Evolutionary conservation across 1,284 basidiomycete genomes (phyloP).

Genomic region (Heterobasidion occidentale): DNA sequence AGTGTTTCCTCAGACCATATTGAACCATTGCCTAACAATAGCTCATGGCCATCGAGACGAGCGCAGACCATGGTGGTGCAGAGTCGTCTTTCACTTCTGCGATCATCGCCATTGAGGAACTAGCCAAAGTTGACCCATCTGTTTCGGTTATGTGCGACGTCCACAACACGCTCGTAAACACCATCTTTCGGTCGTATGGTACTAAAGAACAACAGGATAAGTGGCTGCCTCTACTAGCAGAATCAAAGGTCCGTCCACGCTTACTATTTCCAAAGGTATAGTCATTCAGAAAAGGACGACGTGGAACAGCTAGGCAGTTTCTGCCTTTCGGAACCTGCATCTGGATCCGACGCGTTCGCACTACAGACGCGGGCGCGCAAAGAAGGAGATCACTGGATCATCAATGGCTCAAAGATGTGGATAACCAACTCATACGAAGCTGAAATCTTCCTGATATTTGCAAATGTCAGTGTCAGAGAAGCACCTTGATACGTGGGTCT

Average conservation of each 20-base stretch:
- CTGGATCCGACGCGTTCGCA: conserved; percentile 96
- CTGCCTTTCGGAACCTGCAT: conserved; percentile 88
- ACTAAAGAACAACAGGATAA: conserved; percentile 81
- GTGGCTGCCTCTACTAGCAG: conserved; percentile 82
- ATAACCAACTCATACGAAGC: conserved; percentile 98
- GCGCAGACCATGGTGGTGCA: conserved; percentile 77
- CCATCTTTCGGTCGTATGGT: conserved; percentile 86
- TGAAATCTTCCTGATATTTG: conserved; percentile 91
- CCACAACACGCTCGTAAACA: conserved; percentile 97
- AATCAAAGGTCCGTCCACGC: conserved; percentile 53
- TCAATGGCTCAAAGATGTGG: conserved; percentile 99
- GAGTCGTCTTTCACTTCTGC: conserved; percentile 92
- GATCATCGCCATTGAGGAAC: conserved; percentile 95
- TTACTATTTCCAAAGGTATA: not conserved
- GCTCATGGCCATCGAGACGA: conserved; percentile 98
- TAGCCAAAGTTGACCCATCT: conserved; percentile 93
- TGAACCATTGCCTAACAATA: conserved; percentile 20
- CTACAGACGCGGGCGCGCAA: conserved; percentile 89
- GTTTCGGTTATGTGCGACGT: conserved; percentile 97
- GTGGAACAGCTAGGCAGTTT: conserved; percentile 81
- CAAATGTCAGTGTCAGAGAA: conserved; percentile 52
- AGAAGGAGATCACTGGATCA: conserved; percentile 75
- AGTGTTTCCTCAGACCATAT: too few species aligned
- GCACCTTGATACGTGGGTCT: too few species aligned
- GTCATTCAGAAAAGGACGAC: not conserved